Evolutionary conservation across 345 rosid genomes (phyloP).

Genomic region (Linum usitatissimum): DNA sequence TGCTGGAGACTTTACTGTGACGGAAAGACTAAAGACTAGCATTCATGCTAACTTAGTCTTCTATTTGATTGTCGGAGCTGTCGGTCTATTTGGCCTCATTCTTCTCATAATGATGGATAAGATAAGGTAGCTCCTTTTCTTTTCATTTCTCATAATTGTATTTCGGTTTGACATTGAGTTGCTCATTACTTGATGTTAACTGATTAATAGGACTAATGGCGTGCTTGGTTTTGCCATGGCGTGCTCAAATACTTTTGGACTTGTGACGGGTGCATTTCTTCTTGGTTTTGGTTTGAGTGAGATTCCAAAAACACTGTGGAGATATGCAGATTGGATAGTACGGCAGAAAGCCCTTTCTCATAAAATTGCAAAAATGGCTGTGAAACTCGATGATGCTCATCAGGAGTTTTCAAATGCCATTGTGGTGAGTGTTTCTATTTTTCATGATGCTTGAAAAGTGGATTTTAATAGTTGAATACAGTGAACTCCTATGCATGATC

Average conservation of each 20-base stretch:
- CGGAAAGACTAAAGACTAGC: constrained; percentile 87
- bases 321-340: constrained; percentile 79
- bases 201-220: constrained; percentile 40
- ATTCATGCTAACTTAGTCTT: constrained; percentile 82
- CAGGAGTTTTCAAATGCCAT: constrained; percentile 95
- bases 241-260: constrained; percentile 98
- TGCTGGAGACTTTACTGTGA: constrained; percentile 91
- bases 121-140: constrained; percentile 30
- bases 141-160: constrained; percentile 8
- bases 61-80: constrained; percentile 76
- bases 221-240: constrained; percentile 95
- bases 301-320: constrained; percentile 86
- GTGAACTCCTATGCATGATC: background rate
- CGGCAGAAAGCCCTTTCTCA: constrained; percentile 97
- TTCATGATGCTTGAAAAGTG: background rate
- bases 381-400: constrained; percentile 95
- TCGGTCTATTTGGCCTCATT: constrained; percentile 85
- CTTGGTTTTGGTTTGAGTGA: constrained; percentile 98
- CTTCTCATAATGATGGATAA: constrained; percentile 66
- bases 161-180: background rate
- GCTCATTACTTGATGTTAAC: constrained; percentile 2
- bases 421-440: constrained; percentile 47
- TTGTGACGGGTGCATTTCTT: constrained; percentile 96
- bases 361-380: constrained; percentile 94
- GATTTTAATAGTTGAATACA: background rate